Evolutionary conservation across 2,329 filamentous ascomycete genomes (phyloP), one percentile per base, ranked within the genome.

Genomic region (Aspergillaceae sp.): DNA sequence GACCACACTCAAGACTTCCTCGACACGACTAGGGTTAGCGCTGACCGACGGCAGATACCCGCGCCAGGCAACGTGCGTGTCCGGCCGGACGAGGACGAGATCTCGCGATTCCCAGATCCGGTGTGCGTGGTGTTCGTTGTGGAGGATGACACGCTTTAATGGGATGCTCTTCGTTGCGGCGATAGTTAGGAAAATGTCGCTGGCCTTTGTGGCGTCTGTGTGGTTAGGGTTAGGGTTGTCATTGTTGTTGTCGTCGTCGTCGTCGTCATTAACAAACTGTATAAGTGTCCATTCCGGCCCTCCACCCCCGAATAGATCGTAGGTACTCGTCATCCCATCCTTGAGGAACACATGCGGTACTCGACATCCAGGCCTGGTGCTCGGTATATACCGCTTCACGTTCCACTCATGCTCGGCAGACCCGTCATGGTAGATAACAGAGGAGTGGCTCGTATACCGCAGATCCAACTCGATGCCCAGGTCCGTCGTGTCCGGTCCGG

Each of bases 291-390:
- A 61, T n/a, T 56, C 51, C 5, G 6, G n/a, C 19, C 19, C 19
- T 7, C 40, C 8, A 7, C 4, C 4, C 5, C 61, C 60, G 35
- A 61, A 60, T 3, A 58, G 43, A 40, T 63, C 61, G 41, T 55
- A 54, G 19, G 54, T 59, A 34, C 55, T 59, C 2, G 60, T 57
- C 11, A 44, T 30, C 3, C 51, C 56, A 40, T 64, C 56, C 19
- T 50, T 53, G 32, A 66, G 46, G 19, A 54, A 62, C 2, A 66
- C 56, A 55, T 65, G 62, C 7, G 63, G 63, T 1, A 56, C 60
- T 8, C 62, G 50, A 29, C 48, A 46, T 4, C 63, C 61, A 4
- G 63, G 63, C 49, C 55, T 50, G 2, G 63, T 66, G 7, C 53
- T 57, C 4, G 63, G 59, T 19, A 51, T 46, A 43, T 65, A 63